These are phyloP conservation scores for Panaeolus cyanescens DNA, from an alignment of 768 basidiomycete genomes.

Conservation along the genomic window DNA sequence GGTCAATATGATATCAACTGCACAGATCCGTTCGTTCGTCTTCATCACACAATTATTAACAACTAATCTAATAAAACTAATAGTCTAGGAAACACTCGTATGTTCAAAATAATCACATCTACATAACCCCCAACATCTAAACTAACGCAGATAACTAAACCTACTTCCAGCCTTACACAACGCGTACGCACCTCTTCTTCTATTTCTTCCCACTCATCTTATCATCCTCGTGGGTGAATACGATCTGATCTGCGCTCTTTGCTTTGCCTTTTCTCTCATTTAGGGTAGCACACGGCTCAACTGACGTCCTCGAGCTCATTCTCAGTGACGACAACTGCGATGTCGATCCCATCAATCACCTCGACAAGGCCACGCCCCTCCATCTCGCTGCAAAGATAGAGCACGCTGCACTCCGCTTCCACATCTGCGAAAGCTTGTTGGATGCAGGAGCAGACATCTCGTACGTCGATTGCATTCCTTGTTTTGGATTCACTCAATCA, in stretches of 20 bases:
- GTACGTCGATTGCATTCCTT: constrained; percentile 37
- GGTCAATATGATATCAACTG: constrained; percentile 72
- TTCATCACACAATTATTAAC: not conserved
- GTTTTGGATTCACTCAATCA: not conserved
- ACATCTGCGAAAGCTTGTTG: constrained; percentile 63
- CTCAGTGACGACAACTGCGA: constrained; percentile 77
- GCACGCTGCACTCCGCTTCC: constrained; percentile 51
- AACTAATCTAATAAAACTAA: constrained; percentile 1
- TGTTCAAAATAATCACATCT: constrained; percentile 20
- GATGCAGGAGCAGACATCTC: constrained; percentile 79
- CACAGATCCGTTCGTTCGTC: constrained; percentile 67
- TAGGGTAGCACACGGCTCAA: constrained; percentile 58
- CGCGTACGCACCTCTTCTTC: constrained; percentile 20
- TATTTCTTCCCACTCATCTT: not conserved
- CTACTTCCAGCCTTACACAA: constrained; percentile 25
- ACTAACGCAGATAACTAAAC: constrained; percentile 16
- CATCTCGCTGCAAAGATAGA: constrained; percentile 69
- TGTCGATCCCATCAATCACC: constrained; percentile 73
- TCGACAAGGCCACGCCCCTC: constrained; percentile 75
- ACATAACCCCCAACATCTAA: constrained; percentile 12
- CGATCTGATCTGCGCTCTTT: not conserved
- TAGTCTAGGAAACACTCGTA: constrained; percentile 81
- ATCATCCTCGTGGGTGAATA: not conserved
- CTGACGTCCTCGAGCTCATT: constrained; percentile 69
- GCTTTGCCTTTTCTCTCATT: not conserved